Evolutionary conservation across 345 rosid genomes (phyloP), one percentile per base, ranked within the genome.

Genomic region (Toxicodendron radicans): DNA sequence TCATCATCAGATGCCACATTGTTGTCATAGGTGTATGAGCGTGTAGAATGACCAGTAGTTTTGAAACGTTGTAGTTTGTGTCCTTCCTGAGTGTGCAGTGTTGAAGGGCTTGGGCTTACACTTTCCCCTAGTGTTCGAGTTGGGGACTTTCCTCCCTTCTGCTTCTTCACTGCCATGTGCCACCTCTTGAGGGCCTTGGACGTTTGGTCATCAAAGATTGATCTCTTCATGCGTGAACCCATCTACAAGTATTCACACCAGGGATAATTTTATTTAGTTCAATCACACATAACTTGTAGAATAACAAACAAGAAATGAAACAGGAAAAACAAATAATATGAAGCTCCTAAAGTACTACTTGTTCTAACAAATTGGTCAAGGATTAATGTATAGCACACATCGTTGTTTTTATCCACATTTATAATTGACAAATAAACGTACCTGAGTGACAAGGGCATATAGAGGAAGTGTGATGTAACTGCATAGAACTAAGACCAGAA

Each of bases 371-470:
- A 27, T 27, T 27, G 30, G 30, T 27, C 30, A 27, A 27, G 30
- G 30, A 27, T 27, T 27, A 27, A 1, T 27, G 30, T 27, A 27
- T 27, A 1, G 30, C 30, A 27, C 30, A 27, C 30, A 27, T 27
- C 30, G 30, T 27, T 27, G 30, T 27, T 27, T 27, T 27, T 27
- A 27, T 27, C 30, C 30, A 27, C 49, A 13, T 43, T 45, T 17
- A 4, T 7, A n/a, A 45, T 17, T 43, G n/a, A 45, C 27, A 27
- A 52, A n/a, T 33, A 30, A 9, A 16, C 20, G 53, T 84, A 95
- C 99, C 97, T 95, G 99, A 75, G 98, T 88, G 53, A 95, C 92
- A 3, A 93, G 99, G 33, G 99, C 96, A 56, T 93, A 88, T 33
- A 95, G 77, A 4, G 99, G 98, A 73, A 95, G 92, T 20, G 99